Evolutionary conservation across 2,329 filamentous ascomycete species (phyloP).

Genomic region (Aspergillus tubingensis): DNA sequence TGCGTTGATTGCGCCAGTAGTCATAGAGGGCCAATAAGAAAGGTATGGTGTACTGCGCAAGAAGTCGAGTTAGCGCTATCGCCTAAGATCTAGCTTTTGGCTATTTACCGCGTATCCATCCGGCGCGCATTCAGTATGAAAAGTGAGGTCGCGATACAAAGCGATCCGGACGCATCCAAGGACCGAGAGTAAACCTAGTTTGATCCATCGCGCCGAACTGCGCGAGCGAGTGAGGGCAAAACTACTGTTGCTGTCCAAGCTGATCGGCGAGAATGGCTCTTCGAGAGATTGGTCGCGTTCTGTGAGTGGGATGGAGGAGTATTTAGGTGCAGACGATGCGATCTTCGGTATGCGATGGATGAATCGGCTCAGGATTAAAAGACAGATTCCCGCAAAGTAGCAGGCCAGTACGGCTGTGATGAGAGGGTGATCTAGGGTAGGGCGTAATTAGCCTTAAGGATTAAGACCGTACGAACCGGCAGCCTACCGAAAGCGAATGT

Average conservation of each 20-base stretch:
- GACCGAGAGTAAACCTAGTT: conserved; percentile 23
- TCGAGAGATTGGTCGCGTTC: conserved; percentile 29
- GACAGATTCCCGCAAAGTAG: conserved; percentile 40
- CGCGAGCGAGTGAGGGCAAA: conserved; percentile 9
- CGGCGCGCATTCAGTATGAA: conserved; percentile 47
- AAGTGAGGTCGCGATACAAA: conserved; percentile 43
- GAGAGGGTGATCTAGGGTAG: conserved; percentile 47
- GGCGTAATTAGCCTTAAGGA: conserved; percentile 8
- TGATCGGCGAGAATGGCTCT: conserved; percentile 12
- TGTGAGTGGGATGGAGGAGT: conserved; percentile 30
- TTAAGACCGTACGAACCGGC: background rate
- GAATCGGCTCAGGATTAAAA: conserved; percentile 42
- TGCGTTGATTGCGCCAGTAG: conserved; percentile 36
- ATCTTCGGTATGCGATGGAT: conserved; percentile 27
- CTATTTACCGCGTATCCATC: conserved; percentile 37
- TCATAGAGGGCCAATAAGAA: conserved; percentile 46
- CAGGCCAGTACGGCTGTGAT: conserved; percentile 47
- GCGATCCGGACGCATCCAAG: conserved; percentile 39
- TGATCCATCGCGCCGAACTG: conserved; percentile 26
- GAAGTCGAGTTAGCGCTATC: background rate
- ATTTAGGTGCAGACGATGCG: conserved; percentile 27
- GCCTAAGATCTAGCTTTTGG: background rate
- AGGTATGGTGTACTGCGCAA: conserved; percentile 40
- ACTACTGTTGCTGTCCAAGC: conserved; percentile 7
- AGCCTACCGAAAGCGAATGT: conserved; percentile 45